Evolutionary conservation across 2,329 filamentous ascomycete species (phyloP).

Genomic region (Aspergillus thermomutatus): DNA sequence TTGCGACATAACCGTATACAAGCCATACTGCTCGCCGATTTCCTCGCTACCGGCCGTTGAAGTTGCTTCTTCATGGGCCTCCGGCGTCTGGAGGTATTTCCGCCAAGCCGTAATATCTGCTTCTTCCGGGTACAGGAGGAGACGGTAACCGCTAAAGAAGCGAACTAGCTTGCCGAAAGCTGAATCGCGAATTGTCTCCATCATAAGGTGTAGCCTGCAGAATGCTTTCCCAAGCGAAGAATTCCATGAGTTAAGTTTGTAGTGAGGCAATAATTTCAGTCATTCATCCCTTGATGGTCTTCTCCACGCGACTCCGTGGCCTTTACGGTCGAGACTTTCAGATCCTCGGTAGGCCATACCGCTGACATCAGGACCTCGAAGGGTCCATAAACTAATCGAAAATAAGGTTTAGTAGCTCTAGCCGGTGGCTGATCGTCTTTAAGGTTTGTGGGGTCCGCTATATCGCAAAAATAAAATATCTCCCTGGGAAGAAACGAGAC

Average conservation of each 20-base stretch:
- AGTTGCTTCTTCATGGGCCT: constrained; percentile 5
- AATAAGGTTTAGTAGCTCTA: too few relatives aligned
- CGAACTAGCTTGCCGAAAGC: constrained; percentile 21
- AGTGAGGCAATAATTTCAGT: too few relatives aligned
- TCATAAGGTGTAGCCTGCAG: too few relatives aligned
- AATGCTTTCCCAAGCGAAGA: too few relatives aligned
- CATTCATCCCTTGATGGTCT: too few relatives aligned
- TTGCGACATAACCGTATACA: constrained; percentile 19
- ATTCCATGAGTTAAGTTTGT: too few relatives aligned
- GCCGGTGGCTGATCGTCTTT: too few relatives aligned
- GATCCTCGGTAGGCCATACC: background rate
- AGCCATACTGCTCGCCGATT: constrained; percentile 8
- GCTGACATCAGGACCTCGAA: background rate
- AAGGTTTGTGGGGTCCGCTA: background rate
- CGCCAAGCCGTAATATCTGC: constrained; percentile 9
- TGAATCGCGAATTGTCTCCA: constrained; percentile 13
- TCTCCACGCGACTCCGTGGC: too few relatives aligned
- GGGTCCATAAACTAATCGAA: too few relatives aligned
- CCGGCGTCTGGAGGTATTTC: constrained; percentile 10
- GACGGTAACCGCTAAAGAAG: constrained; percentile 8
- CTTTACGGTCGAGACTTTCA: background rate
- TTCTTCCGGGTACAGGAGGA: constrained; percentile 19
- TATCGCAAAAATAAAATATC: too few relatives aligned
- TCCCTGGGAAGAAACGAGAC: too few relatives aligned
- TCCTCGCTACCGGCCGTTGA: constrained; percentile 2